Evolutionary conservation across 495 filamentous ascomycete species (phyloP).

Genomic region (Penicillium crystallinum): DNA sequence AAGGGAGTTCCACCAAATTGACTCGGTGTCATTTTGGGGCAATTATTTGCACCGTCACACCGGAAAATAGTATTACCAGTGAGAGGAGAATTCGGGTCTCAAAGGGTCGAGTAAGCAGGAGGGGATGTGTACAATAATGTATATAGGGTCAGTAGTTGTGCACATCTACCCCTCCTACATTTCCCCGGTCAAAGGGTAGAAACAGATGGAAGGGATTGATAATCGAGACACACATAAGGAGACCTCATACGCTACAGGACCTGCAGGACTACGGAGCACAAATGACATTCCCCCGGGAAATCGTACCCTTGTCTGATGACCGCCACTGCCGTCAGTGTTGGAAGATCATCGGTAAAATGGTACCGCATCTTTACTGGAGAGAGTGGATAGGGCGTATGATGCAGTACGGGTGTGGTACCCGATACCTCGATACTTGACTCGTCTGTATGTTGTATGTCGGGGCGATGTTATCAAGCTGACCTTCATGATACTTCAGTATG

Average conservation of each 20-base stretch:
- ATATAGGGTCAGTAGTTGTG: neutral
- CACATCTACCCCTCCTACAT: neutral
- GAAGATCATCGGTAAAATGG: slow-evolving; percentile 21
- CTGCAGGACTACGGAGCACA: slow-evolving; percentile 1
- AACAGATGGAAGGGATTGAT: slow-evolving; percentile 23
- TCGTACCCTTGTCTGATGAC: slow-evolving; percentile 11
- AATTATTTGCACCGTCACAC: neutral
- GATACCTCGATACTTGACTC: neutral
- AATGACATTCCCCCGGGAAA: slow-evolving; percentile 4
- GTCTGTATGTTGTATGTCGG: no score
- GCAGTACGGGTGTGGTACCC: neutral
- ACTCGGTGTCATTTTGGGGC: slow-evolving; percentile 4
- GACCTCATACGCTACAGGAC: neutral
- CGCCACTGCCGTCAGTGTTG: slow-evolving; percentile 28
- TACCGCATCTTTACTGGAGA: neutral
- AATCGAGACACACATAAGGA: slow-evolving; percentile 3
- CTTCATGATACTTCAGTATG: no score
- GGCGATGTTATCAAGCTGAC: no score
- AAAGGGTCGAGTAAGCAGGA: neutral
- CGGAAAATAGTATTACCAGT: neutral
- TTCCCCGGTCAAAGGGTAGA: slow-evolving; percentile 5
- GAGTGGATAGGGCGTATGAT: slow-evolving; percentile 3
- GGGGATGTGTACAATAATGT: neutral
- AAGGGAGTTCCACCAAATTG: slow-evolving; percentile 14
- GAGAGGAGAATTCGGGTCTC: neutral